Conservation (phyloP, 2,329 filamentous ascomycete genomes). For the Penicillium expansum region DNA sequence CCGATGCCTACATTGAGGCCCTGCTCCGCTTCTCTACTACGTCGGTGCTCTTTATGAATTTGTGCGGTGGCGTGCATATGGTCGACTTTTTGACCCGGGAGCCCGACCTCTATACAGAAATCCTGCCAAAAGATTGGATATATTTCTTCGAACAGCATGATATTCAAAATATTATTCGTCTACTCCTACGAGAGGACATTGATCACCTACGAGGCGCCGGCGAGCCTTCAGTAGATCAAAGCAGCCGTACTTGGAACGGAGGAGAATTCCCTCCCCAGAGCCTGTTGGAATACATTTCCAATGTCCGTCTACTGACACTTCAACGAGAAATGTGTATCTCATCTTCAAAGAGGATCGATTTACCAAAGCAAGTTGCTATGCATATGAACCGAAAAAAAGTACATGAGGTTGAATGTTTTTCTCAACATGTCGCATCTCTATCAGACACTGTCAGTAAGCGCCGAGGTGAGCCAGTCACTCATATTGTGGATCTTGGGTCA, state of each 20-base stretch:
- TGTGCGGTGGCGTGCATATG: constrained; percentile 97
- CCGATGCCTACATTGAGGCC: constrained; percentile 74
- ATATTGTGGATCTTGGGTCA: constrained; percentile 93
- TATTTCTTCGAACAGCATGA: constrained; percentile 69
- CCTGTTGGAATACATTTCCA: constrained; percentile 68
- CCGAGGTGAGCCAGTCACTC: constrained; percentile 59
- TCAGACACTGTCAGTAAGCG: constrained; percentile 54
- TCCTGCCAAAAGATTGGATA: constrained; percentile 79
- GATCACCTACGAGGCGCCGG: constrained; percentile 37
- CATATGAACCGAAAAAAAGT: constrained; percentile 98
- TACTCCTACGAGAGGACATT: constrained; percentile 77
- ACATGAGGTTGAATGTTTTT: constrained; percentile 89
- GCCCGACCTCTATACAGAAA: constrained; percentile 74
- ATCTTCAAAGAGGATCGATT: constrained; percentile 36
- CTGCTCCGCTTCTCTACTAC: constrained; percentile 73
- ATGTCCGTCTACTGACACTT: constrained; percentile 68
- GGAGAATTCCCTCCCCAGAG: constrained; percentile 50
- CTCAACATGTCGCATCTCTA: constrained; percentile 73
- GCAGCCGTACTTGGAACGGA: constrained; percentile 42
- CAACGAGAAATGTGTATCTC: constrained; percentile 45
- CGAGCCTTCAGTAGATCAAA: neutral
- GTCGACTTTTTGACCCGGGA: constrained; percentile 90
- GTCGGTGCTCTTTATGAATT: constrained; percentile 73
- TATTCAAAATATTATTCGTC: constrained; percentile 72
- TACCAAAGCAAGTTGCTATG: constrained; percentile 72